Percentiles rank a stretch among this genome's conserved stretches.
These are phyloP conservation scores for Calocybe indica DNA, from an alignment of 768 basidiomycete species.

Conservation along the genomic window DNA sequence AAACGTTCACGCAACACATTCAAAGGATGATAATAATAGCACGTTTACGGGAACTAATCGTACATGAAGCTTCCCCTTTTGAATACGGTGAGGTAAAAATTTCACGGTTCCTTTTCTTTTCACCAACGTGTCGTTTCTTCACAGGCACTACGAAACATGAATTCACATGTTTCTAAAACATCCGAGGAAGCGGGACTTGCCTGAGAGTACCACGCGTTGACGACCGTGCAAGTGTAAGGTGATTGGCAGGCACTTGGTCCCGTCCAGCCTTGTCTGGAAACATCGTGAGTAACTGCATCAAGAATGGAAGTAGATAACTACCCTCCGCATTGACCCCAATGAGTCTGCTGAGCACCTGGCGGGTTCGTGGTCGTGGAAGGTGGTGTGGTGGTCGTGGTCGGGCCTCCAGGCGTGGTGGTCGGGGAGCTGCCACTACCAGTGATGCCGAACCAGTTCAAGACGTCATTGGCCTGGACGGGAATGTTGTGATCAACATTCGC, in stretches of 20 bases:
- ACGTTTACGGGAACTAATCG: no score
- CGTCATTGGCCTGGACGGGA: constrained; percentile 41
- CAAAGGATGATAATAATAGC: no score
- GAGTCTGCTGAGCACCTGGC: constrained; percentile 9
- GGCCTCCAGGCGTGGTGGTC: constrained; percentile 13
- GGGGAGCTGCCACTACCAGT: constrained; percentile 18
- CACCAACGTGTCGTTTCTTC: constrained; percentile 6
- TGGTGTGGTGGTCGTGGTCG: constrained; percentile 6
- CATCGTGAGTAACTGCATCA: neutral
- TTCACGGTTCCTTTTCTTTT: constrained; percentile 13
- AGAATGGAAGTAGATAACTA: neutral
- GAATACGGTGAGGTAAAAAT: no score
- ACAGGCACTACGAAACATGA: constrained; percentile 3
- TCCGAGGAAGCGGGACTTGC: neutral
- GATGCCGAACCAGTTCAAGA: constrained; percentile 43
- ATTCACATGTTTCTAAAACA: no score
- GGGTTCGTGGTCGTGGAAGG: constrained; percentile 12
- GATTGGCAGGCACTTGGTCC: constrained; percentile 2
- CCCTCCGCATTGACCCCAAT: constrained; percentile 18
- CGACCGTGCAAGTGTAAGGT: neutral
- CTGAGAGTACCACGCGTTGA: constrained; percentile 4
- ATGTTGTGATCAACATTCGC: constrained; percentile 45
- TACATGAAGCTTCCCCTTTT: no score
- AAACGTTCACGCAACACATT: no score
- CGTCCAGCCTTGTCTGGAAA: constrained; percentile 1